Percentiles rank a stretch among this genome's conserved stretches.
Conservation (phyloP, 2,329 filamentous ascomycete species). For the Venturia asperata region DNA sequence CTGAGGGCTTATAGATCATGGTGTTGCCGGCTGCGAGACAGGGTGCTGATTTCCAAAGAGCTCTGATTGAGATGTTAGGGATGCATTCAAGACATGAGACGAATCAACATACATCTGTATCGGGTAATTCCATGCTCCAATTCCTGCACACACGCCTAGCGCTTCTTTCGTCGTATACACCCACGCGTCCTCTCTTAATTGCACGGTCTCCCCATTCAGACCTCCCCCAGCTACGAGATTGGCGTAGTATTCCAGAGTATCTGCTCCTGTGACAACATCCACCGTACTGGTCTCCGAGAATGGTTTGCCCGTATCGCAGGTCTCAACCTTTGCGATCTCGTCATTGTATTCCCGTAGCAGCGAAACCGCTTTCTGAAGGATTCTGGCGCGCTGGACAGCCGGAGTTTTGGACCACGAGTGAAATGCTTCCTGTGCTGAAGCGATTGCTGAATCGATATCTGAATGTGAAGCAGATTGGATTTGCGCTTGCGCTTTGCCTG, state of each 20-base stretch:
- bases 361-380: slow-evolving; percentile 68
- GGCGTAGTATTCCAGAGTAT: slow-evolving; percentile 82
- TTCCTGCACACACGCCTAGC: slow-evolving; percentile 76
- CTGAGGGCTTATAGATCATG: slow-evolving; percentile 87
- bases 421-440: slow-evolving; percentile 65
- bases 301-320: slow-evolving; percentile 78
- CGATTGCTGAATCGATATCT: slow-evolving; percentile 65
- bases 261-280: slow-evolving; percentile 74
- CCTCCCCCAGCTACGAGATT: slow-evolving; percentile 70
- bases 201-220: slow-evolving; percentile 71
- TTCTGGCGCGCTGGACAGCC: slow-evolving; percentile 64
- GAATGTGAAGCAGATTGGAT: slow-evolving; percentile 61
- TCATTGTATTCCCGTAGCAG: slow-evolving; percentile 72
- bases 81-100: slow-evolving; percentile 7
- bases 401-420: slow-evolving; percentile 68
- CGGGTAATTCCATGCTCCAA: slow-evolving; percentile 89
- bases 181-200: slow-evolving; percentile 68
- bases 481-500: slow-evolving; percentile 58
- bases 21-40: slow-evolving; percentile 81
- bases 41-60: slow-evolving; percentile 80
- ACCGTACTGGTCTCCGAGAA: slow-evolving; percentile 78
- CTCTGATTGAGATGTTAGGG: slow-evolving; percentile 28
- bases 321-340: slow-evolving; percentile 70
- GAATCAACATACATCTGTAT: slow-evolving; percentile 59
- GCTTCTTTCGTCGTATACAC: slow-evolving; percentile 77